These are phyloP conservation scores for Medicago ruthenica DNA, from an alignment of 306 rosid genomes.

Conservation along the genomic window DNA sequence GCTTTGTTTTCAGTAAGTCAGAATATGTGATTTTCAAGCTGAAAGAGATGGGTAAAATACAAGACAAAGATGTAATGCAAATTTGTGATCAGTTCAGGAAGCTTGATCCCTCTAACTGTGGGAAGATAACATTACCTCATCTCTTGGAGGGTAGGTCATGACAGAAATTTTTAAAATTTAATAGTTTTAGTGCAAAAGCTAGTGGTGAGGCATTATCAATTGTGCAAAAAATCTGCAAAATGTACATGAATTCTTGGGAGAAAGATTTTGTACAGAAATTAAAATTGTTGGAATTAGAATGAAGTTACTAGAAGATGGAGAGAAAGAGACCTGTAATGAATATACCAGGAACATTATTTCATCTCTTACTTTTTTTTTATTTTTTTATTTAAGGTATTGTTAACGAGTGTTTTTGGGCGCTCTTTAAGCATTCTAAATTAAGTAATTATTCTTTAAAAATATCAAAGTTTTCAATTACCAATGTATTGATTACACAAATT, in stretches of 20 bases:
- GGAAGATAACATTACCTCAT: constrained; percentile 82
- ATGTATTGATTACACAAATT: too few relatives aligned
- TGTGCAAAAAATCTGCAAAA: constrained; percentile 31
- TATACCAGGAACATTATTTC: constrained; percentile 4
- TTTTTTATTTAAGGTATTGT: too few relatives aligned
- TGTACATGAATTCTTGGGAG: constrained; percentile 36
- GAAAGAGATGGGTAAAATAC: constrained; percentile 90
- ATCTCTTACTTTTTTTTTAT: neutral
- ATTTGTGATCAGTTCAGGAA: constrained; percentile 71
- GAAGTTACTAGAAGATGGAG: neutral
- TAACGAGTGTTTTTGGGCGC: too few relatives aligned
- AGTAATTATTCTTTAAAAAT: too few relatives aligned
- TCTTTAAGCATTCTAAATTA: too few relatives aligned
- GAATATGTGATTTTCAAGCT: constrained; percentile 84
- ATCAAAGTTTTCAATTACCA: too few relatives aligned
- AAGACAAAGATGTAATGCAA: constrained; percentile 67
- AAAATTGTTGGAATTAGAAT: neutral
- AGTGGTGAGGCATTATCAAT: neutral
- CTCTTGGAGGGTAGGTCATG: constrained; percentile 52
- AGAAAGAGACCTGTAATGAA: constrained; percentile 3
- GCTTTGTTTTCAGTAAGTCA: constrained; percentile 64
- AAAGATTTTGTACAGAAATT: constrained; percentile 41
- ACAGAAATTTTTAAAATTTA: neutral
- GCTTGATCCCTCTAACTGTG: constrained; percentile 72
- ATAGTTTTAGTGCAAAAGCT: constrained; percentile 15